A percentile compares a stretch with the other conserved stretches of the same genome.
Conservation (phyloP, 352 stramenopile genomes). For the Globisporangium megalacanthum region DNA sequence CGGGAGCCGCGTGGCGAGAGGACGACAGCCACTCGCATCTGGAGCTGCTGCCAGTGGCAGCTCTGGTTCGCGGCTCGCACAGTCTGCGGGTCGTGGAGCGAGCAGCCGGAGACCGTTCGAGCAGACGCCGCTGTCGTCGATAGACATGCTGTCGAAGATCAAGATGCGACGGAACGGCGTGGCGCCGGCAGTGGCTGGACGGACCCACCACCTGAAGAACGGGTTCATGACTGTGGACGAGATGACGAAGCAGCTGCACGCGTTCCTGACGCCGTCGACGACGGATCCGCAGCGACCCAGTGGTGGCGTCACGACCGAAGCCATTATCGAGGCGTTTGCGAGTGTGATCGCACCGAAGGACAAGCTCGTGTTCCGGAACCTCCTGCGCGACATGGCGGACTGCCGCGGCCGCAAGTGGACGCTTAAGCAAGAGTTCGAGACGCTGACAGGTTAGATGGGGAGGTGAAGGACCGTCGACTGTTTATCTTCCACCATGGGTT, state of each 20-base stretch:
- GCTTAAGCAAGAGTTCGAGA: slow-evolving; percentile 56
- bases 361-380: slow-evolving; percentile 83
- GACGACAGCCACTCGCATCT: slow-evolving; percentile 11
- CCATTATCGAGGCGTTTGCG: slow-evolving; percentile 86
- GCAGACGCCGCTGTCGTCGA: slow-evolving; percentile 36
- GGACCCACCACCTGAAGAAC: slow-evolving; percentile 4
- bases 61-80: too few relatives aligned
- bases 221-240: slow-evolving; percentile 47
- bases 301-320: slow-evolving; percentile 80
- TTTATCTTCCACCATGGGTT: too few relatives aligned
- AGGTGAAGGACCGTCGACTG: background rate
- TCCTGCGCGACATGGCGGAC: slow-evolving; percentile 78
- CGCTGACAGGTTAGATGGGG: background rate
- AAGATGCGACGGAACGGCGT: slow-evolving; percentile 40
- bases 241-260: slow-evolving; percentile 70
- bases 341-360: slow-evolving; percentile 80
- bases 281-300: slow-evolving; percentile 17
- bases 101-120: slow-evolving; percentile 22
- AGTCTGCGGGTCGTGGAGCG: too few relatives aligned
- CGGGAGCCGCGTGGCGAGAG: slow-evolving; percentile 31
- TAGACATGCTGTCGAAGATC: slow-evolving; percentile 69
- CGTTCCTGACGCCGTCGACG: slow-evolving; percentile 56
- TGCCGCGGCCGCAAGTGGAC: slow-evolving; percentile 66
- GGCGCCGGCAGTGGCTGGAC: slow-evolving; percentile 1
- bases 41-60: slow-evolving; percentile 3